Base-by-base conservation (phyloP, 257 asterid genomes). In the Jacaranda copaia region DNA sequence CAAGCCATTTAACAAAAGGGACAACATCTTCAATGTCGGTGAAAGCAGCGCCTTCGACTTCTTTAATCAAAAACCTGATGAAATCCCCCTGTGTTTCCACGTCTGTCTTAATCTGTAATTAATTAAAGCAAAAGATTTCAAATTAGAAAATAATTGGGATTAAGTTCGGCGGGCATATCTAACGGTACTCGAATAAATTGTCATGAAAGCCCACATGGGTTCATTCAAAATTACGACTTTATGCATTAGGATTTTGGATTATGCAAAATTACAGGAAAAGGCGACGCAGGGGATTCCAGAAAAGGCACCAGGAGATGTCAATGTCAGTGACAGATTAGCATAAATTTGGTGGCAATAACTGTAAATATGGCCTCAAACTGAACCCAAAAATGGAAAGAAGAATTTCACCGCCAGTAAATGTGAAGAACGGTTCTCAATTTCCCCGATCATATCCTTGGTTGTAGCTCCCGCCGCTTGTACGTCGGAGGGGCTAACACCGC, bases 1-100 rank as follows among this genome's bases (percentile, higher is more conserved):
- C 99, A 19, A 96, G 99, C 99, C 99, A 96, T 83, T 96, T 96
- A 6, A 96, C 99, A 69, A 96, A 96, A 51, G 96, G 90, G 38
- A 93, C 89, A 56, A 96, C 97, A 83, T 96, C 99, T 72, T 93
- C 97, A 79, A 96, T 96, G 83, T 91, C 93, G 15, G 89, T 81
- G 73, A 93, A 96, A 60, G 91, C 92, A 78, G 99, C 97, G 48
- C 79, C 88, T 80, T 87, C 97, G 53, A 96, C 97, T 85, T 96
- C 98, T 81, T 89, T 93, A 85, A 93, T 93, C 84, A 96, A 86
- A 80, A 83, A 96, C 80, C 90, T 89, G 73, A 96, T 90, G 83
- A 96, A 96, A 82, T 93, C 99, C 46, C 98, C 98, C 80, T 93
- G 99, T 5, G 92, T 91, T 81, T 96, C 98, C 15, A 96, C 96